Evolutionary conservation across 768 basidiomycete genomes (phyloP).

Genomic region (Hypsizygus marmoreus): DNA sequence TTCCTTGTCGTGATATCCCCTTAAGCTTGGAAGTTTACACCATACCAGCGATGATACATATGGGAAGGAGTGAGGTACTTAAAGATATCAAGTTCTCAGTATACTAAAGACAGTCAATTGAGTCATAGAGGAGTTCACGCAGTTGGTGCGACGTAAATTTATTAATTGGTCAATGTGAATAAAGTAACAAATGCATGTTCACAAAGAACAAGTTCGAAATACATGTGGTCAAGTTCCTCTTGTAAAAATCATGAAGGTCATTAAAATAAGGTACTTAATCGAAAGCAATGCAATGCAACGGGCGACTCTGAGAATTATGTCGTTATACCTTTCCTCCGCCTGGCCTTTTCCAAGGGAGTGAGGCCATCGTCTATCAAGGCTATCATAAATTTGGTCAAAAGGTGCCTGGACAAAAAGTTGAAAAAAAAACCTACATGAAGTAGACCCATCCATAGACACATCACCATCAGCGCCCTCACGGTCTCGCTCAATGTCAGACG

Average conservation of each 20-base stretch:
- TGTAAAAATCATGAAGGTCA: not conserved
- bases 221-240: no score
- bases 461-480: conserved; percentile 33
- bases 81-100: no score
- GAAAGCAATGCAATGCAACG: not conserved
- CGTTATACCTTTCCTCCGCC: conserved; percentile 43
- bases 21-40: no score
- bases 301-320: not conserved
- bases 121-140: no score
- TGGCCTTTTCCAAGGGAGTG: conserved; percentile 70
- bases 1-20: no score
- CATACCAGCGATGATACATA: no score
- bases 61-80: no score
- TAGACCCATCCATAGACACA: conserved; percentile 46
- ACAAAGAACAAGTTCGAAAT: no score
- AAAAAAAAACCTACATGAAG: conserved; percentile 40
- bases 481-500: conserved; percentile 25
- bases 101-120: no score
- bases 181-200: no score
- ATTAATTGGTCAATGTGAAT: no score
- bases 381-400: conserved; percentile 21
- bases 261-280: not conserved
- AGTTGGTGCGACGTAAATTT: no score
- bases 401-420: not conserved
- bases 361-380: conserved; percentile 57